A percentile compares a stretch with the other conserved stretches of the same genome.
These are phyloP conservation scores for Epichloe scottii DNA, from an alignment of 2,329 filamentous ascomycete genomes.

Conservation along the genomic window DNA sequence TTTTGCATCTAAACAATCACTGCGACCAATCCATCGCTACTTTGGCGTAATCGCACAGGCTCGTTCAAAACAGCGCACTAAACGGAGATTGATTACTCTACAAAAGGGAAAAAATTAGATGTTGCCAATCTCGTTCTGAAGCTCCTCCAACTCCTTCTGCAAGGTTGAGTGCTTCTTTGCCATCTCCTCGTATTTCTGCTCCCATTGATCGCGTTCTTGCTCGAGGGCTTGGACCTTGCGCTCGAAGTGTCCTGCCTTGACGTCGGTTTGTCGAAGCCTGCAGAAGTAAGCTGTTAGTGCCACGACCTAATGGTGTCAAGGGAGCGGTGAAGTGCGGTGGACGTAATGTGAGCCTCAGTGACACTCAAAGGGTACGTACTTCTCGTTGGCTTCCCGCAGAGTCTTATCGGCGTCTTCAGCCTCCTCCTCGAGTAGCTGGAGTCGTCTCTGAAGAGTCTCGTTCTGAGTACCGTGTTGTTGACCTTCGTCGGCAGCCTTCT, in stretches of 20 bases:
- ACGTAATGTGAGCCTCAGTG: neutral
- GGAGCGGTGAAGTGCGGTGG: neutral
- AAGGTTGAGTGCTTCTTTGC: constrained; percentile 71
- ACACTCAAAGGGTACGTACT: constrained; percentile 48
- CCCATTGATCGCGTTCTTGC: constrained; percentile 83
- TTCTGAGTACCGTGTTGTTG: constrained; percentile 75
- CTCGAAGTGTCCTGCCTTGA: constrained; percentile 98
- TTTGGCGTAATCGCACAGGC: neutral
- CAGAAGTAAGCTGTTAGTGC: constrained; percentile 10
- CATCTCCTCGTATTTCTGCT: constrained; percentile 97
- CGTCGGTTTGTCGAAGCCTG: constrained; percentile 96
- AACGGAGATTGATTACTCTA: constrained; percentile 10
- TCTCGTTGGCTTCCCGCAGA: constrained; percentile 93
- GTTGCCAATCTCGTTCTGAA: constrained; percentile 84
- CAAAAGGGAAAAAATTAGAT: constrained; percentile 46
- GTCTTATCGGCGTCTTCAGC: constrained; percentile 94
- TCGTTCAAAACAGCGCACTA: neutral
- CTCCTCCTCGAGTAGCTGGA: constrained; percentile 96
- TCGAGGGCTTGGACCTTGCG: constrained; percentile 98
- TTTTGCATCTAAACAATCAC: constrained; percentile 11
- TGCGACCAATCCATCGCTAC: neutral
- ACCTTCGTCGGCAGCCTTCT: constrained; percentile 75
- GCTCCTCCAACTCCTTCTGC: constrained; percentile 84
- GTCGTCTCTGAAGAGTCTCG: constrained; percentile 79
- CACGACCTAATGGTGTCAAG: neutral